These are phyloP conservation scores for Trematosphaeria pertusa DNA, from an alignment of 2,329 filamentous ascomycete species.

Conservation along the genomic window DNA sequence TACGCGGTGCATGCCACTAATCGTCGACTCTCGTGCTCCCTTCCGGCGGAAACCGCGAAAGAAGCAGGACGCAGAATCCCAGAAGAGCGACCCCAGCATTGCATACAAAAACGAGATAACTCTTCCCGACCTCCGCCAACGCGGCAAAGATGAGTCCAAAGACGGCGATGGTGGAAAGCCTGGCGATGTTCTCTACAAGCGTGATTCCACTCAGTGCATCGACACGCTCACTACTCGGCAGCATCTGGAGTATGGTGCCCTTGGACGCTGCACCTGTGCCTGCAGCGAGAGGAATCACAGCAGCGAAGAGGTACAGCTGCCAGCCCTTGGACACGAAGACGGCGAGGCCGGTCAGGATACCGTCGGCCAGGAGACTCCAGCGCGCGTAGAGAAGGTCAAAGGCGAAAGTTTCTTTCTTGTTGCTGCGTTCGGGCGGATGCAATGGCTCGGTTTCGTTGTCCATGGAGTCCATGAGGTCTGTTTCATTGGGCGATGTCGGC, in stretches of 20 bases:
- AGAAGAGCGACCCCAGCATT: slow-evolving; percentile 67
- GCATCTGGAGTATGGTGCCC: slow-evolving; percentile 76
- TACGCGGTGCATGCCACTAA: too few species aligned
- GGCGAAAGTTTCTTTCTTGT: slow-evolving; percentile 57
- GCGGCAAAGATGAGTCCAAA: slow-evolving; percentile 73
- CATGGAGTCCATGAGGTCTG: slow-evolving; percentile 54
- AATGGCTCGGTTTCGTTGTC: slow-evolving; percentile 60
- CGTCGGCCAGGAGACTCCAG: slow-evolving; percentile 71
- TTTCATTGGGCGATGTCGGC: slow-evolving; percentile 36
- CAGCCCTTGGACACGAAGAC: slow-evolving; percentile 68
- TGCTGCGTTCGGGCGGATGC: slow-evolving; percentile 33
- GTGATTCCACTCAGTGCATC: slow-evolving; percentile 75
- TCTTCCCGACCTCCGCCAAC: slow-evolving; percentile 65
- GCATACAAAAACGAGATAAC: slow-evolving; percentile 70
- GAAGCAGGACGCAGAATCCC: slow-evolving; percentile 55
- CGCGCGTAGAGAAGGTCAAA: slow-evolving; percentile 74
- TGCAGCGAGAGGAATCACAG: slow-evolving; percentile 71
- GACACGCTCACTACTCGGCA: slow-evolving; percentile 64
- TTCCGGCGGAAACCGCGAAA: slow-evolving; percentile 55
- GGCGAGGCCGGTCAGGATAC: slow-evolving; percentile 67
- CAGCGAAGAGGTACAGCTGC: slow-evolving; percentile 73
- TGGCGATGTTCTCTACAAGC: slow-evolving; percentile 72
- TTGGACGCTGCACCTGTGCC: slow-evolving; percentile 74
- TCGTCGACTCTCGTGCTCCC: slow-evolving; percentile 36
- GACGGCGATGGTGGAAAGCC: slow-evolving; percentile 65